A percentile compares a stretch with the other conserved stretches of the same genome.
These are phyloP conservation scores for Sugiyamaella floridensis DNA, from an alignment of 805 yeast species.

Conservation along the genomic window DNA sequence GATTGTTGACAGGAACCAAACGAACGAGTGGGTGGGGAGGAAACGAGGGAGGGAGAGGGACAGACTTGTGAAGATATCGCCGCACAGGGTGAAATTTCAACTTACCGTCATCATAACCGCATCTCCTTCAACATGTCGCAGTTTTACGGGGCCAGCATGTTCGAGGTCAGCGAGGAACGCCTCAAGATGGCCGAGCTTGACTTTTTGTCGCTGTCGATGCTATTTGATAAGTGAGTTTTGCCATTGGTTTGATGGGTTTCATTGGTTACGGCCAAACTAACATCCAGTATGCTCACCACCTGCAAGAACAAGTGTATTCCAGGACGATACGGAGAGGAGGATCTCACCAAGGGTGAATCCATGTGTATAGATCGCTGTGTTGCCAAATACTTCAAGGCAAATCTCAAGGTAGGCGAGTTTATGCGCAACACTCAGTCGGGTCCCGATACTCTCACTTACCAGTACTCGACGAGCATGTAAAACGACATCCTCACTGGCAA, in stretches of 20 bases:
- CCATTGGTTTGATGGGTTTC: neutral
- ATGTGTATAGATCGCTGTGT: conserved; percentile 84
- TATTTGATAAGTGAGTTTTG: conserved; percentile 25
- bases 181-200: conserved; percentile 31
- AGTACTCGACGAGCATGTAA: neutral
- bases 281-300: conserved; percentile 42
- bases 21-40: too few species aligned
- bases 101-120: neutral
- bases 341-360: conserved; percentile 75
- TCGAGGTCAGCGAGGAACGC: conserved; percentile 28
- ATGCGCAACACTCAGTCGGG: conserved; percentile 18
- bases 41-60: neutral
- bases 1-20: too few species aligned
- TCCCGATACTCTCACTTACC: conserved; percentile 9
- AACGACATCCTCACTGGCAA: too few species aligned
- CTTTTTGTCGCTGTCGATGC: conserved; percentile 26
- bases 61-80: neutral
- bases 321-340: conserved; percentile 79
- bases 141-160: conserved; percentile 26
- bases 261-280: neutral
- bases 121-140: conserved; percentile 28
- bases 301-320: conserved; percentile 77
- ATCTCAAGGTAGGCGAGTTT: conserved; percentile 33
- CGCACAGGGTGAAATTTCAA: neutral
- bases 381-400: conserved; percentile 70